Base-by-base conservation (phyloP, 2,329 filamentous ascomycete genomes). In the Septoria linicola region DNA sequence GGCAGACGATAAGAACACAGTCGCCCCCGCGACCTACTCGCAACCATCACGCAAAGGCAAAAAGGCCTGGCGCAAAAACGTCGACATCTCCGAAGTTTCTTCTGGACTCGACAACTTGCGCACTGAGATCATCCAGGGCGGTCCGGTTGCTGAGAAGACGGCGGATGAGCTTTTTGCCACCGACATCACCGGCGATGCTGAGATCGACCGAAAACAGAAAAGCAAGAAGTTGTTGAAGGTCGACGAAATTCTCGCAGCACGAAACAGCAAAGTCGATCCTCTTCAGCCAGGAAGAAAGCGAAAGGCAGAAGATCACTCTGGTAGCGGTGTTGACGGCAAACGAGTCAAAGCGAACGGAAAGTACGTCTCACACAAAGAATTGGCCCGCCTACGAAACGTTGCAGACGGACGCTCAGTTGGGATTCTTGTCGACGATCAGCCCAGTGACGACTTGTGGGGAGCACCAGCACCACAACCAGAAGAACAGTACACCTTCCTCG, bases 41-140 rank as follows among this genome's bases (percentile, higher is more conserved):
- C 93, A 99, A 71, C 83, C 90, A 20, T 97, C 92, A 4, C 81
- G 93, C 68, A 99, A 99, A 71, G 93, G 95, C 64, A 97, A 97
- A 74, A 97, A 95, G 76, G 92, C 93, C 25, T 99, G 93, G 93
- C 82, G 93, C 67, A 99, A 97, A 72, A 96, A 99, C 74, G 89
- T 99, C 71, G 89, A 99, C 72, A 82, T 97, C 56, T 86, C 88
- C 21, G 85, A 95, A 57, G 82, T 99, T 20, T 81, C 92, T 64
- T 75, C 86, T 47, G 93, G 93, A 54, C 81, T 99, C 27, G 85
- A 90, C 57, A 80, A 87, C 65, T 76, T 95, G 60, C 89, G 93
- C 64, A 87, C 95, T 53, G 88, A 97, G 75, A 86, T 96, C 55
- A 93, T 95, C 60, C 81, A 85, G 76, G 93, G 93, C 71, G 93